Conservation (phyloP, 805 yeast species). For the Brettanomyces bruxellensis region DNA sequence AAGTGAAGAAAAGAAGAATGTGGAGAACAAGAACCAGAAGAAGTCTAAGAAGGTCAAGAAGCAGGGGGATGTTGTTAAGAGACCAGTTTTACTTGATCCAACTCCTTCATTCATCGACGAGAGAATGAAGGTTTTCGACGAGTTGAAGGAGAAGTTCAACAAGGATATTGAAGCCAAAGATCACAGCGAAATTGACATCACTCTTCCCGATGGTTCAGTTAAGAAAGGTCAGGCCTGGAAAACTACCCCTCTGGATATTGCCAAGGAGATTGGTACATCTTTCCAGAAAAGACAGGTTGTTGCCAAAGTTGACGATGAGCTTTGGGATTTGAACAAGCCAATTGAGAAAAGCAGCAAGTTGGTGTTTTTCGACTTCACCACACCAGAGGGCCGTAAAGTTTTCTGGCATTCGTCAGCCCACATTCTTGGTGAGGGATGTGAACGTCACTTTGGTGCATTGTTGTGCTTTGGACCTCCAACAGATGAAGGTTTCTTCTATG, state of each 20-base stretch:
- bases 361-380: constrained; percentile 83
- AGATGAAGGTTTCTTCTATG: constrained; percentile 95
- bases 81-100: constrained; percentile 51
- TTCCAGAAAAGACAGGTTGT: constrained; percentile 85
- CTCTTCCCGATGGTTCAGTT: constrained; percentile 77
- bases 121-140: constrained; percentile 71
- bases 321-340: constrained; percentile 96
- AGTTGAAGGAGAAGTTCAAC: constrained; percentile 69
- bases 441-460: constrained; percentile 92
- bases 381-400: constrained; percentile 90
- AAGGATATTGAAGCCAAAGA: constrained; percentile 57
- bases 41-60: constrained; percentile 18
- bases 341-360: constrained; percentile 62
- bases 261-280: constrained; percentile 75
- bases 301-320: constrained; percentile 78
- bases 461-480: constrained; percentile 95
- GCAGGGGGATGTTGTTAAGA: constrained; percentile 25
- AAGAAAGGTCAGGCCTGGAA: constrained; percentile 81
- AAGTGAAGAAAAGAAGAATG: constrained; percentile 1
- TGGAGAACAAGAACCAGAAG: constrained; percentile 6
- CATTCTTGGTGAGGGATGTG: constrained; percentile 96
- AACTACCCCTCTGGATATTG: constrained; percentile 83
- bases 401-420: constrained; percentile 99
- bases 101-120: constrained; percentile 78
- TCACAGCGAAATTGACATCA: constrained; percentile 55